Conservation (phyloP, 257 asterid genomes). For the Anisodus tanguticus region DNA sequence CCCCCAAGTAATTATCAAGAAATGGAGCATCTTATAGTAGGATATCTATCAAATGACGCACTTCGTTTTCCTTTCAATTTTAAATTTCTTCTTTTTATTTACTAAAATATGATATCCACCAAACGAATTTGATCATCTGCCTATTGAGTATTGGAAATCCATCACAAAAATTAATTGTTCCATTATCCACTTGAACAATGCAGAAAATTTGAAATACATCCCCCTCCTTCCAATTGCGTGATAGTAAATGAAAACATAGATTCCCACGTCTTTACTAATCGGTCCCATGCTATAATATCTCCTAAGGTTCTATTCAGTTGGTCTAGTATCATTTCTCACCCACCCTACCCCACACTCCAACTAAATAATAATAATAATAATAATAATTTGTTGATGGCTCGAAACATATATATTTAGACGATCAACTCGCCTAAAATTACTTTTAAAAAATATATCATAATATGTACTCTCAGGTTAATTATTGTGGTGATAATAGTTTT, state of each 20-base stretch:
- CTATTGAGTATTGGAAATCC: background rate
- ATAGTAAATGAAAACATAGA: conserved; percentile 3
- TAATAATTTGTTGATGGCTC: background rate
- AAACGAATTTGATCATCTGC: background rate
- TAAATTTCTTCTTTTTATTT: background rate
- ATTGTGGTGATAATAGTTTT: too few relatives aligned
- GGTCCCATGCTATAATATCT: conserved; percentile 24
- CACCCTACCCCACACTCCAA: background rate
- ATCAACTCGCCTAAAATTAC: too few relatives aligned
- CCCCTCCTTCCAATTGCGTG: conserved; percentile 12
- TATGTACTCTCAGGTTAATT: too few relatives aligned
- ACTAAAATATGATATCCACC: background rate
- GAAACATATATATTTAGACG: too few relatives aligned
- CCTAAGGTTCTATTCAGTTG: background rate
- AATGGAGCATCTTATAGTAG: background rate
- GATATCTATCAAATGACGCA: conserved; percentile 10
- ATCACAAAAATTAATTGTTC: conserved; percentile 8
- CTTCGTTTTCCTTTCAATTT: background rate
- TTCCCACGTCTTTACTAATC: conserved; percentile 7
- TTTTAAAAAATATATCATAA: too few relatives aligned
- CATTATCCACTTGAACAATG: conserved; percentile 21
- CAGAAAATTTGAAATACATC: conserved; percentile 8
- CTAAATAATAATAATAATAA: background rate
- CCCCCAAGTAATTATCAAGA: conserved; percentile 11
- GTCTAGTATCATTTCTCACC: background rate